Evolutionary conservation across 1,284 basidiomycete genomes (phyloP), one percentile per base, ranked within the genome.

Genomic region (Mycosarcoma maydis): DNA sequence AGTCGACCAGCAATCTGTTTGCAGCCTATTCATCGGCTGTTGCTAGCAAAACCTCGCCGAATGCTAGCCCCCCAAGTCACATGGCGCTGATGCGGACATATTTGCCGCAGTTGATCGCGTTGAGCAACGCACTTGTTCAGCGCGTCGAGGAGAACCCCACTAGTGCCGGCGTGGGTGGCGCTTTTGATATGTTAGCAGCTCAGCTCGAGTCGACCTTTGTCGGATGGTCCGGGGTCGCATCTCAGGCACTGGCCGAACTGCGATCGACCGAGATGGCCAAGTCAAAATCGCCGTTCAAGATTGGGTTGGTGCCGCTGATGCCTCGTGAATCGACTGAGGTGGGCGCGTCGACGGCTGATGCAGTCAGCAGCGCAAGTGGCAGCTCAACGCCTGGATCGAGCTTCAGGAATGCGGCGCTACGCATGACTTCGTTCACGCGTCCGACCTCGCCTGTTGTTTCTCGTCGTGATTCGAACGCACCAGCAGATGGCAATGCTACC

Each of bases 141-240:
- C 69, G 75, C 11, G 73, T 80, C 23, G 78, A 80, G 40, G 74
- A 74, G 20, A 72, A 74, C 23, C 78, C 78, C 3, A 76, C 78
- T 19, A 73, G 77, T 17, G 72, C 64, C 2, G 78, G 78, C 29
- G 78, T 80, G 10, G 78, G 73, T 13, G 68, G 64, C 2, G 72
- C 78, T 0, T 80, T 80, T 41, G 44, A 65, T 10, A 37, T 60
- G 10, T 55, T 80, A 14, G 55, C 59, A 6, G 59, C 52, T 19
- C 73, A 77, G 41, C 47, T 80, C 6, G 77, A 80, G 45, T 72
- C 76, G 20, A 76, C 71, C 29, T 78, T 79, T 65, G 68, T 79
- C 10, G 58, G 60, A 14, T 80, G 78, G 78, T 70, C 67, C 26
- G 30, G 39, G 24, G 52, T 78, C 20, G 53, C 60, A 8, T 39